These are phyloP conservation scores for Metschnikowia vanudenii DNA, from an alignment of 805 yeast genomes.

Conservation along the genomic window DNA sequence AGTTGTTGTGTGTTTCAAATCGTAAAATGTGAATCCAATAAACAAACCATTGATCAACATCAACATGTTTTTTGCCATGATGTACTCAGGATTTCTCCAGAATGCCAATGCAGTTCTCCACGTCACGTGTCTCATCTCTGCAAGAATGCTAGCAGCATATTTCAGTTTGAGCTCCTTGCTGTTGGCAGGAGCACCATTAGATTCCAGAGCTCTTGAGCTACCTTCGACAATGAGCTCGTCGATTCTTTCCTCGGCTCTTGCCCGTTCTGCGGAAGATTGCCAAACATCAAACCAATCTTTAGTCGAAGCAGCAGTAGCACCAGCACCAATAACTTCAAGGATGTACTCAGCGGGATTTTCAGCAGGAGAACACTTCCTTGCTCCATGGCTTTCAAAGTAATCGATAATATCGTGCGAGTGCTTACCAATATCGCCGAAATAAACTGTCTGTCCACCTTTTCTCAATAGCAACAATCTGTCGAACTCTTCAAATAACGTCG, in stretches of 20 bases:
- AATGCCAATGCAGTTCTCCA: constrained; percentile 14
- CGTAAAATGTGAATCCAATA: constrained; percentile 36
- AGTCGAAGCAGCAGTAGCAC: constrained; percentile 17
- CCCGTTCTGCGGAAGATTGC: constrained; percentile 13
- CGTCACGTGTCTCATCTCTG: constrained; percentile 12
- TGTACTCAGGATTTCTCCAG: constrained; percentile 21
- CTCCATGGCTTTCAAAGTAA: constrained; percentile 18
- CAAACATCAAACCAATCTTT: constrained; percentile 18
- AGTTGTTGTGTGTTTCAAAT: constrained; percentile 20
- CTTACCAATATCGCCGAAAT: constrained; percentile 20
- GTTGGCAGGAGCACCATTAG: constrained; percentile 1
- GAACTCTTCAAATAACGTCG: constrained; percentile 43
- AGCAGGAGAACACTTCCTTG: constrained; percentile 11
- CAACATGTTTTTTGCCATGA: constrained; percentile 18
- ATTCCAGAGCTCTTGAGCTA: background rate
- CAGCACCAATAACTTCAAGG: constrained; percentile 21
- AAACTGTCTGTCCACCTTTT: constrained; percentile 21
- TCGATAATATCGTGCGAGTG: constrained; percentile 12
- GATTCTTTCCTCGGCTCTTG: constrained; percentile 7
- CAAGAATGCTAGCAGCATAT: constrained; percentile 11
- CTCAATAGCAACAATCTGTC: constrained; percentile 62
- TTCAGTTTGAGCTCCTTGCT: constrained; percentile 11
- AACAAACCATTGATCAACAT: constrained; percentile 43
- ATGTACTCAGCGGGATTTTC: constrained; percentile 22
- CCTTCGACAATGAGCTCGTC: constrained; percentile 13